Evolutionary conservation across 2,329 filamentous ascomycete species (phyloP).

Genomic region (Xylaria multiplex): DNA sequence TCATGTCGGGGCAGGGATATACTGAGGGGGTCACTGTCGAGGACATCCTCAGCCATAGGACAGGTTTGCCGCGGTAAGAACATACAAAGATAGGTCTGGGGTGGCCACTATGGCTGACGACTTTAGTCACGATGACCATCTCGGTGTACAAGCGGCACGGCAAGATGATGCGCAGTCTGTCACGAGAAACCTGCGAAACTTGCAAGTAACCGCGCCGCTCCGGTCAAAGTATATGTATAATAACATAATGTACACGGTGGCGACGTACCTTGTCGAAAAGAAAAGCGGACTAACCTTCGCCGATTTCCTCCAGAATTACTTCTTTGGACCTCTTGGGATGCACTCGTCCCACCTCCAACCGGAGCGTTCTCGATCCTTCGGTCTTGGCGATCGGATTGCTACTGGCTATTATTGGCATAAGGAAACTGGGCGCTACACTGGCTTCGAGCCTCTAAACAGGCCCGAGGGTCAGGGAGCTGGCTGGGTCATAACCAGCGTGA

Average conservation of each 20-base stretch:
- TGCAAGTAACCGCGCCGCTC: conserved; percentile 35
- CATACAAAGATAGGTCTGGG: background rate
- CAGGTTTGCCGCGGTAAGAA: conserved; percentile 40
- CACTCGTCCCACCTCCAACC: conserved; percentile 41
- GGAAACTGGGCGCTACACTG: conserved; percentile 20
- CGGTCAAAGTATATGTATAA: conserved; percentile 39
- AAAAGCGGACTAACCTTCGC: conserved; percentile 38
- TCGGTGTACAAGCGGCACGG: conserved; percentile 27
- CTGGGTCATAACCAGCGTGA: conserved; percentile 42
- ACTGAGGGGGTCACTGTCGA: conserved; percentile 43
- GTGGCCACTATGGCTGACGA: background rate
- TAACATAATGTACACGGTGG: conserved; percentile 44
- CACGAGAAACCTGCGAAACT: conserved; percentile 42
- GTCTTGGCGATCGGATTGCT: conserved; percentile 38
- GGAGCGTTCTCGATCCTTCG: conserved; percentile 22
- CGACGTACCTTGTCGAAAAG: conserved; percentile 40
- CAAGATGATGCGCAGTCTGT: conserved; percentile 39
- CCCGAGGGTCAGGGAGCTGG: conserved; percentile 42
- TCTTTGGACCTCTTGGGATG: conserved; percentile 43
- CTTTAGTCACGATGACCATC: conserved; percentile 39
- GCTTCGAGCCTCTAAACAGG: conserved; percentile 23
- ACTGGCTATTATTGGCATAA: conserved; percentile 37
- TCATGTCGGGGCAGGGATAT: conserved; percentile 38
- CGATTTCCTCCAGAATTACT: conserved; percentile 39
- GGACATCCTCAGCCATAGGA: conserved; percentile 42